Evolutionary conservation across 2,329 filamentous ascomycete species (phyloP), one percentile per base, ranked within the genome.

Genomic region (Pseudogymnoascus pannorum): DNA sequence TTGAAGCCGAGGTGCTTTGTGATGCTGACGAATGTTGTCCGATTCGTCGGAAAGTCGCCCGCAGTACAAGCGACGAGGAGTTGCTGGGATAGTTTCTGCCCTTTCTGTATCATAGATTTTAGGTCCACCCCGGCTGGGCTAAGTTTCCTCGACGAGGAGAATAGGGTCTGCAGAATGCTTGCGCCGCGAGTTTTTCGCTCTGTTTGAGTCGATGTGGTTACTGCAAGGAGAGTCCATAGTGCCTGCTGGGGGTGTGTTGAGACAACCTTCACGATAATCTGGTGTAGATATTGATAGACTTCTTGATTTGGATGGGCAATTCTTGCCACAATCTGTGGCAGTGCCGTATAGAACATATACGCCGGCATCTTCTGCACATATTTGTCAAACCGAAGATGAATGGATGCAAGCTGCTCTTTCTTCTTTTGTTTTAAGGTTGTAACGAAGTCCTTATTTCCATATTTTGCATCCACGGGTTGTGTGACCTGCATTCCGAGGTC

Each of bases 261-360:
- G 7, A 96, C 87, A n/a, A 97, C 91, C 71, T 90, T 93, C 64
- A 88, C 77, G 61, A 99, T 92, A 66, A 97, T 93, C 33, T 82
- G 81, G 60, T 87, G 84, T 5, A 99, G 77, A 8, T 89, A 78
- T 62, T 87, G 84, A 74, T 91, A 95, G 1, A 96, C 91, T 1
- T 86, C 83, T 3, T 74, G 74, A 72, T 96, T 90, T 1, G 88
- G 86, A 75, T 99, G 94, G 51, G 89, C 90, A 68, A 99, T 97
- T 31, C 94, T 87, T n/a, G 93, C 94, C 61, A 99, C 89, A 64
- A 99, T 88, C 74, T 99, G 94, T 4, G 94, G 89, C 42, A 99
- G 79, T 5, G 93, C 81, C 2, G 87, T 89, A 71, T 92, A 93
- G 73, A 91, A 92, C 31, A 91, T 83, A 68, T 88, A 92, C 1